Conservation (phyloP, 192 early-diverging fungal genomes). For the Kappamyces sp. region DNA sequence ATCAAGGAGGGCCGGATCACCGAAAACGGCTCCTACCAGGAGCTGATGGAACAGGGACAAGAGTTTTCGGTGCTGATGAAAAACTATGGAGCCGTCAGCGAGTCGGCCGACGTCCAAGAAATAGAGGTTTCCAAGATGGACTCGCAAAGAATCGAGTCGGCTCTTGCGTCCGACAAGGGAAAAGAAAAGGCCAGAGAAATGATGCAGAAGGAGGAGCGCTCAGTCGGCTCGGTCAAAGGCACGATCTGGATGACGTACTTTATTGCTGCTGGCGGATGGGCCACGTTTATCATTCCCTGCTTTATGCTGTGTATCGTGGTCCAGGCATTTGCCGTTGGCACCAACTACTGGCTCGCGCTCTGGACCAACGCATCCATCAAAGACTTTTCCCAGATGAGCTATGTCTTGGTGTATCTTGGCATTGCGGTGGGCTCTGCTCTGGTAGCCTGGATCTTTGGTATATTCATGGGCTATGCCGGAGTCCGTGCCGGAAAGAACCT, state of each 20-base stretch:
- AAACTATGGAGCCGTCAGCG: slow-evolving; percentile 55
- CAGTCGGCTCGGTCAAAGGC: slow-evolving; percentile 68
- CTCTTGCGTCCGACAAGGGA: slow-evolving; percentile 24
- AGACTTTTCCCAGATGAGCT: slow-evolving; percentile 25
- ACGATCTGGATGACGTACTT: slow-evolving; percentile 75
- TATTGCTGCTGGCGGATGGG: slow-evolving; percentile 53
- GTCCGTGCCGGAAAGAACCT: slow-evolving; percentile 55
- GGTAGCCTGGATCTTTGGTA: slow-evolving; percentile 45
- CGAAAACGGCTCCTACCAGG: slow-evolving; percentile 58
- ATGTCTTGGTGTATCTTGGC: slow-evolving; percentile 62
- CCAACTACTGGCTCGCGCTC: slow-evolving; percentile 58
- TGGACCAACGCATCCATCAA: slow-evolving; percentile 50
- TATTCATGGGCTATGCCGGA: slow-evolving; percentile 58
- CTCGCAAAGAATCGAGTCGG: slow-evolving; percentile 19
- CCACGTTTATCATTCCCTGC: slow-evolving; percentile 38
- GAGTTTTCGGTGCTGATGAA: slow-evolving; percentile 58
- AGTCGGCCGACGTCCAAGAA: slow-evolving; percentile 39
- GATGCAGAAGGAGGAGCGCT: slow-evolving; percentile 79
- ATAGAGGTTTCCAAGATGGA: slow-evolving; percentile 23
- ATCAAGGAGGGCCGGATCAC: slow-evolving; percentile 67
- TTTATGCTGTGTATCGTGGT: slow-evolving; percentile 44
- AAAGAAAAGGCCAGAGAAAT: slow-evolving; percentile 47
- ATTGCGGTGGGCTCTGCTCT: slow-evolving; percentile 63
- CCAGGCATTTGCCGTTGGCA: slow-evolving; percentile 55
- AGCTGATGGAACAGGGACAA: slow-evolving; percentile 54